Evolutionary conservation across 495 filamentous ascomycete species (phyloP).

Genomic region (Trichoderma gamsii): DNA sequence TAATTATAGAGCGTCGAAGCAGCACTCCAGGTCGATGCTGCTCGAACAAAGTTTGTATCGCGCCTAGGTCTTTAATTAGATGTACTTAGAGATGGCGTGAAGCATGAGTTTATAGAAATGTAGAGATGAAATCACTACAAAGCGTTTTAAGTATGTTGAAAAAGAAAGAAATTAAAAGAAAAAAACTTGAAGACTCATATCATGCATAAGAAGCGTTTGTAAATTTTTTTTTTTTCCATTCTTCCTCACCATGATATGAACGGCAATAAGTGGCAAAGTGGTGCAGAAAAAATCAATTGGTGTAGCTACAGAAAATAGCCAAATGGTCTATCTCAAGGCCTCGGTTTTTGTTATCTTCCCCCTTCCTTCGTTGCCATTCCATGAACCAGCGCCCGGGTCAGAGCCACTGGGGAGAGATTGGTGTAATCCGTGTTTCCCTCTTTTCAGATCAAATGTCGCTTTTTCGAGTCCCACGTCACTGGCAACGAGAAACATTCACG

Average conservation of each 20-base stretch:
- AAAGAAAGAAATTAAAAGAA: neutral
- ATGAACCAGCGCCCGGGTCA: neutral
- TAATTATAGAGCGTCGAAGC: constrained; percentile 16
- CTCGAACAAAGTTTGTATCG: neutral
- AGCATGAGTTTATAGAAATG: constrained; percentile 9
- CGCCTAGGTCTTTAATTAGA: constrained; percentile 9
- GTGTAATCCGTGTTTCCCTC: neutral
- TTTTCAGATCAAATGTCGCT: neutral
- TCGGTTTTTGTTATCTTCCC: neutral
- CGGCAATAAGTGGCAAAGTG: neutral
- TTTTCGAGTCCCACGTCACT: constrained; percentile 8
- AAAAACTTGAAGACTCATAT: no score
- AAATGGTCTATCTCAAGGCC: neutral
- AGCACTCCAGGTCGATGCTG: constrained; percentile 7
- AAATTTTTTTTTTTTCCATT: neutral
- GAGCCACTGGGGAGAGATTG: neutral
- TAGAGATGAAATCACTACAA: constrained; percentile 16
- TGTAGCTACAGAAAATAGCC: constrained; percentile 11
- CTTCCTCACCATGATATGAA: neutral
- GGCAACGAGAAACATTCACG: constrained; percentile 13
- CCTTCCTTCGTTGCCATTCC: constrained; percentile 1
- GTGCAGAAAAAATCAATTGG: constrained; percentile 10
- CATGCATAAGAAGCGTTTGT: neutral
- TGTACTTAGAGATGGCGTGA: constrained; percentile 16
- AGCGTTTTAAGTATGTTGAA: neutral